A percentile compares a stretch with the other conserved stretches of the same genome.
Evolutionary conservation across 2,329 filamentous ascomycete species (phyloP).

Genomic region (Aspergillus niger): DNA sequence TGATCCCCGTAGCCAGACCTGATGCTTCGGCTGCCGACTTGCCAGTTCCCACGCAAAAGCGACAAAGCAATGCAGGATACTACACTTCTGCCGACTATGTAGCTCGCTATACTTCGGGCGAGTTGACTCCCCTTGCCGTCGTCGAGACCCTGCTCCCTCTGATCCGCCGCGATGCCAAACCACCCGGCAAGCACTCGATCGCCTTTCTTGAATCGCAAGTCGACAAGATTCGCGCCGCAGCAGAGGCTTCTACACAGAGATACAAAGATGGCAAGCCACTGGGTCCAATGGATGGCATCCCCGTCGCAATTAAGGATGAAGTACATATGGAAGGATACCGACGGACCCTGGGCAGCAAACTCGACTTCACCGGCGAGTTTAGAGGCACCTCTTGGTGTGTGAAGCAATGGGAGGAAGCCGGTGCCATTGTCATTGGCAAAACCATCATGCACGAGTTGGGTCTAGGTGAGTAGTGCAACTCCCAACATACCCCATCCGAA

Average conservation of each 20-base stretch:
- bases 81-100: conserved; percentile 76
- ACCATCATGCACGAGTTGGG: conserved; percentile 80
- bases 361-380: conserved; percentile 56
- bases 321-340: conserved; percentile 70
- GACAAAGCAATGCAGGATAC: conserved; percentile 52
- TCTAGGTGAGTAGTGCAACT: conserved; percentile 54
- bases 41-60: conserved; percentile 38
- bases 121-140: conserved; percentile 71
- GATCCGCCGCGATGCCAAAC: conserved; percentile 61
- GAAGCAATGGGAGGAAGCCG: conserved; percentile 69
- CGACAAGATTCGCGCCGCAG: conserved; percentile 66
- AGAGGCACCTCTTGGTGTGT: conserved; percentile 70
- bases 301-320: conserved; percentile 83
- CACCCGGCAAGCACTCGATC: conserved; percentile 63
- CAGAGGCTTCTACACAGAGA: conserved; percentile 70
- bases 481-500: not conserved
- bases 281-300: conserved; percentile 76
- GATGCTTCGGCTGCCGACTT: conserved; percentile 20
- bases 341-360: conserved; percentile 64
- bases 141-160: conserved; percentile 70
- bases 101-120: conserved; percentile 69
- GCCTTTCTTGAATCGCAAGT: conserved; percentile 72
- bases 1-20: conserved; percentile 48
- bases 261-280: conserved; percentile 68
- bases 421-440: conserved; percentile 74